phyloP scores from a whole-genome alignment of 495 filamentous ascomycete species.

The Tirmania nivea region DNA sequence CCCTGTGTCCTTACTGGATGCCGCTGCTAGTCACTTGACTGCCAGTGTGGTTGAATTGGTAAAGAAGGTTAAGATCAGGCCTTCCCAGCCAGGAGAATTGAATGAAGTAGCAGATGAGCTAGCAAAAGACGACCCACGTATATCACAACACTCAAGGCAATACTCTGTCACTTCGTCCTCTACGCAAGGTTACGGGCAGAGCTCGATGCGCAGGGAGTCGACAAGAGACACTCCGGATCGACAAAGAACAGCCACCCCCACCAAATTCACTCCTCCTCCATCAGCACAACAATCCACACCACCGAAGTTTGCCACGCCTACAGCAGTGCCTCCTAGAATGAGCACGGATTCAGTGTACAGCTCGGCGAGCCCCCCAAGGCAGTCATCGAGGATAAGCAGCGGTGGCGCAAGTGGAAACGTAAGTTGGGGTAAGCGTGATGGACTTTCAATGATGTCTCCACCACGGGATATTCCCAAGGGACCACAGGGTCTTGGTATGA shows the following conservation, averaged over 20 bases:
- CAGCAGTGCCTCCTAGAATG: not conserved
- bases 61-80: conserved; percentile 58
- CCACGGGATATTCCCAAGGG: not conserved
- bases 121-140: conserved; percentile 4
- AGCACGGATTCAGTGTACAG: not conserved
- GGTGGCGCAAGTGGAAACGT: conserved; percentile 3
- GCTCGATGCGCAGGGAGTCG: not conserved
- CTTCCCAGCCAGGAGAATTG: conserved; percentile 48
- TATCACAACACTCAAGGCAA: not conserved
- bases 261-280: conserved; percentile 19
- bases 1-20: conserved; percentile 83
- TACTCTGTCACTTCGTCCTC: not conserved
- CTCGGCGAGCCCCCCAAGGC: not conserved
- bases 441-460: not conserved
- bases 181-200: conserved; percentile 7
- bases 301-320: not conserved
- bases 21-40: conserved; percentile 80
- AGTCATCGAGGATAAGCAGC: conserved; percentile 2
- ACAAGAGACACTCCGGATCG: conserved; percentile 24
- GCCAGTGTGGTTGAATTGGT: conserved; percentile 69
- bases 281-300: too few species aligned
- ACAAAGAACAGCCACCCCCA: conserved; percentile 21
- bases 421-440: conserved; percentile 1
- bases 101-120: conserved; percentile 49
- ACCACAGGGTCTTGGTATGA: conserved; percentile 19